Conservation (phyloP, 176 grass and related monocot species). For the Hordeum marinum region DNA sequence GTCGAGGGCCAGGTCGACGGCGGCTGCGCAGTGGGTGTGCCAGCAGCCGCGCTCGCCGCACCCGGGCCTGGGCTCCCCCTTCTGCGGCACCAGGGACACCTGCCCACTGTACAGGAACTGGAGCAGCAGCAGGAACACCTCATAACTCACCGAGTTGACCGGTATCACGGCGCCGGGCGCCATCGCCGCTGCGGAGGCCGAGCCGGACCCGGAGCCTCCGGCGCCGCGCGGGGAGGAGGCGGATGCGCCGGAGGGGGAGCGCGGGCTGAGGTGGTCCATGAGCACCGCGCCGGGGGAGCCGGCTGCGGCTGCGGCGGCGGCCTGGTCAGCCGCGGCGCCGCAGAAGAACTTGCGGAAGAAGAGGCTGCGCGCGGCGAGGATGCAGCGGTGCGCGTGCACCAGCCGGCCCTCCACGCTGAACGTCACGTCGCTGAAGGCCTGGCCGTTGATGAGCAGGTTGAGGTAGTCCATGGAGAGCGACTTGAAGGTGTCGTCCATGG, state of each 20-base stretch:
- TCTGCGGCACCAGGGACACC: constrained; percentile 96
- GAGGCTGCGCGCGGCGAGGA: constrained; percentile 92
- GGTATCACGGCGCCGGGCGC: constrained; percentile 51
- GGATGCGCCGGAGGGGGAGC: constrained; percentile 61
- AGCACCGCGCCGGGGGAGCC: constrained; percentile 15
- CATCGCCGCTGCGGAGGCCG: not conserved
- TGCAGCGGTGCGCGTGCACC: constrained; percentile 97
- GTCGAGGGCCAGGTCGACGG: constrained; percentile 96
- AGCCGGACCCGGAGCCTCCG: not conserved
- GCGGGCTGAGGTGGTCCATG: constrained; percentile 52
- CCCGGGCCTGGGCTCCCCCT: constrained; percentile 75
- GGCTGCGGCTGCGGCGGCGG: not conserved
- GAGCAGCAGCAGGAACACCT: constrained; percentile 93
- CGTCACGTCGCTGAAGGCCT: constrained; percentile 97
- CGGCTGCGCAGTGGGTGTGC: constrained; percentile 97
- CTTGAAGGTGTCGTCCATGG: constrained; percentile 95
- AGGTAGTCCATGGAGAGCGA: constrained; percentile 96
- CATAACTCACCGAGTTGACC: constrained; percentile 88
- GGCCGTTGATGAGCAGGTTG: constrained; percentile 95
- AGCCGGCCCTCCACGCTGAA: constrained; percentile 95
- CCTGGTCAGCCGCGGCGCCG: constrained; percentile 44
- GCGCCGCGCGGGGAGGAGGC: constrained; percentile 49
- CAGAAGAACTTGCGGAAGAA: constrained; percentile 99
- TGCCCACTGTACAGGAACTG: constrained; percentile 99
- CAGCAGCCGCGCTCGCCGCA: constrained; percentile 91